Base-by-base conservation (phyloP, 441 rosid species). In the Raphanus hybrid region DNA sequence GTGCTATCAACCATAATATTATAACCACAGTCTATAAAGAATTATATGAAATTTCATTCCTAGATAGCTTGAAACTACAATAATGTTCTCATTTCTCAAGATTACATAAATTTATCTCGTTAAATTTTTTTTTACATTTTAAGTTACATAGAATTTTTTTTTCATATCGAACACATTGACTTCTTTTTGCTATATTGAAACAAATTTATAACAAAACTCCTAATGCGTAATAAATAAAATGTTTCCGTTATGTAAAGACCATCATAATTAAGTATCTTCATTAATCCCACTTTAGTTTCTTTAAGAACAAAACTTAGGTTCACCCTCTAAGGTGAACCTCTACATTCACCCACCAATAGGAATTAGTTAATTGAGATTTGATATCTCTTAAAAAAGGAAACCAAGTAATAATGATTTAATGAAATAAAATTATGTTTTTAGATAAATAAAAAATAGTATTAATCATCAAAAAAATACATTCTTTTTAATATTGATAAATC, bases 181-280 rank as follows among this genome's bases (percentile, higher is more conserved):
- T 67, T 67, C 59, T 60, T 78, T 77, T 45, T 26, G 14, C 45
- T 43, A 66, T 70, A 55, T 15, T 52, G 58, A 15, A 15, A 52
- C 18, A 15, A 52, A 52, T 15, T 50, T 52, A 52, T 15, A 7
- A 71, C 55, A 55, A 37, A 58, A 72, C 57, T 71, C 63, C 55
- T 20, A 65, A 6, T 43, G 72, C 11, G 34, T 20, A 72, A 66
- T 79, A 64, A 70, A 75, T 75, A 70, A 15, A 65, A 59, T 75
- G 58, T 65, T 65, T 70, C 79, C 76, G 69, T 80, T 65, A 70
- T 70, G 75, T 35, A 80, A 70, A 80, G 78, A 70, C 65, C 39
- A 70, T 43, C 43, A 37, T 37, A 37, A 37, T 37, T 64, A 75
- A 59, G 76, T 80, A 65, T 75, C 79, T 64, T 75, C 71, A 73